A percentile compares a stretch with the other conserved stretches of the same genome.
Evolutionary conservation across 345 rosid species (phyloP).

Genomic region (Isatis tinctoria): DNA sequence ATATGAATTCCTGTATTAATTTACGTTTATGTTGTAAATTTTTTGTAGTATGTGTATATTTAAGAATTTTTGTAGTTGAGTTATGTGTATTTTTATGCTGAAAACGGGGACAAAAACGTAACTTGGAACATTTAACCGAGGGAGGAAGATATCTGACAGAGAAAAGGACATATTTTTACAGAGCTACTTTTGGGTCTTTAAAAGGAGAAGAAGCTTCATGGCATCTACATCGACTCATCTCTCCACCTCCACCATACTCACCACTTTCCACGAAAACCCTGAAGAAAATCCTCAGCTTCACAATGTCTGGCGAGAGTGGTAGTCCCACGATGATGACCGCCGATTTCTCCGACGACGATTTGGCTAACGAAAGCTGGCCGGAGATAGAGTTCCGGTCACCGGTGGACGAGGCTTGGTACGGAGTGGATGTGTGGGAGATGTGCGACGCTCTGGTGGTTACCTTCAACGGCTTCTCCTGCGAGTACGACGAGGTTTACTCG

Average conservation of each 20-base stretch:
- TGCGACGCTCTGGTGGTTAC: conserved; percentile 13
- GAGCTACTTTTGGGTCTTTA: background rate
- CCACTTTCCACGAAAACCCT: background rate
- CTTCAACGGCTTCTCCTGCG: conserved; percentile 19
- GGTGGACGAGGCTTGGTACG: conserved; percentile 31
- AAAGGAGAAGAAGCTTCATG: background rate
- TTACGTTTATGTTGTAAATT: too few relatives aligned
- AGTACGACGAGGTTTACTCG: conserved; percentile 20
- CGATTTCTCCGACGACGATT: conserved; percentile 4
- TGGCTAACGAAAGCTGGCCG: conserved; percentile 1
- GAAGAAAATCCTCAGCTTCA: background rate
- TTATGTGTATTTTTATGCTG: background rate
- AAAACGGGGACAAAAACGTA: background rate
- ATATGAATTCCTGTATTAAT: too few relatives aligned
- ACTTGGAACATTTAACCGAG: background rate
- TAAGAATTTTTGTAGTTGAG: background rate
- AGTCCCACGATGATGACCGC: background rate
- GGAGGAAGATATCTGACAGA: background rate
- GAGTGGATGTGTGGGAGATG: conserved; percentile 1
- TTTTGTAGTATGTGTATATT: background rate
- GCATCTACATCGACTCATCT: background rate
- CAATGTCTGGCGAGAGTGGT: background rate
- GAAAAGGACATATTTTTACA: background rate
- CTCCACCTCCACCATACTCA: background rate
- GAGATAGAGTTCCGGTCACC: conserved; percentile 27